phyloP scores from a whole-genome alignment of 2,329 filamentous ascomycete genomes.

The Cercospora berteroae region DNA sequence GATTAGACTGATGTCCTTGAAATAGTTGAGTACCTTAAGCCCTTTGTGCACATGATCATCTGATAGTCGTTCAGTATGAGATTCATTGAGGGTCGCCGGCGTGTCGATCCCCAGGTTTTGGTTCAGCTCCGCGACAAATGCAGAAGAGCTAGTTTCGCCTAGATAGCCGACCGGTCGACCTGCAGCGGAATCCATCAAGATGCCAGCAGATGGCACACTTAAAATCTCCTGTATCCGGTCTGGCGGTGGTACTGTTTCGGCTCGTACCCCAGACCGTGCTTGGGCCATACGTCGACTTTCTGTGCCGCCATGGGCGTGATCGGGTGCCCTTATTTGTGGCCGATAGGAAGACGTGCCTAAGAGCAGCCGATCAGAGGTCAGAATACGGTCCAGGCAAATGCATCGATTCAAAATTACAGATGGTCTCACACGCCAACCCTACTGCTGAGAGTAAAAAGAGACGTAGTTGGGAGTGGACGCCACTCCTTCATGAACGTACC shows the following conservation, averaged over 20 bases:
- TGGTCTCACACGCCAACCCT: neutral
- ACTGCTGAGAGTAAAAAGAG: neutral
- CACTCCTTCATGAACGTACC: neutral
- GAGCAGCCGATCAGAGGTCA: neutral
- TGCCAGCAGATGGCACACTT: conserved; percentile 24
- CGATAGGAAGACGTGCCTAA: neutral
- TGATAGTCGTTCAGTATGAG: conserved; percentile 14
- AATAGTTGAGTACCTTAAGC: conserved; percentile 18
- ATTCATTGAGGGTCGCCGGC: conserved; percentile 5
- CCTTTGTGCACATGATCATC: conserved; percentile 19
- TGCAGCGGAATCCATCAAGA: conserved; percentile 19
- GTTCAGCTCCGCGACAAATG: conserved; percentile 28
- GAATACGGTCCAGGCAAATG: neutral
- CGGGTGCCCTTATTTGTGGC: neutral
- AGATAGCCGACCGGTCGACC: conserved; percentile 20
- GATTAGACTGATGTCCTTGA: conserved; percentile 14
- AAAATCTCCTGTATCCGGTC: conserved; percentile 14
- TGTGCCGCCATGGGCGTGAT: neutral
- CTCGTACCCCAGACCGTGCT: neutral
- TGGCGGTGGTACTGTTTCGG: conserved; percentile 9
- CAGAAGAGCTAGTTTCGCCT: conserved; percentile 24
- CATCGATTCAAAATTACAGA: neutral
- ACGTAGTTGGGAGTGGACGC: neutral
- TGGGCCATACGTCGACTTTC: neutral
- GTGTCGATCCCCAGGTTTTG: conserved; percentile 24